phyloP scores from a whole-genome alignment of 768 basidiomycete species.

The Suillus clintonianus region DNA sequence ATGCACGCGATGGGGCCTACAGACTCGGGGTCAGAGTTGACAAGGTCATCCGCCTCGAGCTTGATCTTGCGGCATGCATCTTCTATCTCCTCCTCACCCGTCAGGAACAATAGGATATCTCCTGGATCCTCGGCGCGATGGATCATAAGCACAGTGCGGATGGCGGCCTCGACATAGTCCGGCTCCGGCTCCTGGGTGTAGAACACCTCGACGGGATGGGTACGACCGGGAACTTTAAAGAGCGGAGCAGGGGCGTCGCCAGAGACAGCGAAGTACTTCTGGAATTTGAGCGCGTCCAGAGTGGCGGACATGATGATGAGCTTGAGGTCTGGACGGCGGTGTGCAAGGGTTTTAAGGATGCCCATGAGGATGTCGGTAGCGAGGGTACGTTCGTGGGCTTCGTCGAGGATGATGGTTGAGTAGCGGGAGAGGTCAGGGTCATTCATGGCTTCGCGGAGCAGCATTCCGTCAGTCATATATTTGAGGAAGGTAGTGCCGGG shows the following conservation, averaged over 20 bases:
- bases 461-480: conserved; percentile 99
- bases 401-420: conserved; percentile 98
- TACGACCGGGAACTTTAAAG: conserved; percentile 90
- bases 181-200: conserved; percentile 93
- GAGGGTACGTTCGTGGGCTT: conserved; percentile 97
- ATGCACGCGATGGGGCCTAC: conserved; percentile 90
- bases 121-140: conserved; percentile 94
- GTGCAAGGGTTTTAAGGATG: conserved; percentile 84
- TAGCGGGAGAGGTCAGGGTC: conserved; percentile 88
- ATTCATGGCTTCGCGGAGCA: conserved; percentile 98
- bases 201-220: conserved; percentile 95
- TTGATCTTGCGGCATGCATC: conserved; percentile 95
- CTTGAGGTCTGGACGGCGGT: conserved; percentile 84
- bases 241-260: conserved; percentile 57
- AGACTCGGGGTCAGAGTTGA: conserved; percentile 66
- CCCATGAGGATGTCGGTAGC: conserved; percentile 99
- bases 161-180: conserved; percentile 97
- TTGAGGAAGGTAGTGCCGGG: conserved; percentile 96
- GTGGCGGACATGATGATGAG: conserved; percentile 99
- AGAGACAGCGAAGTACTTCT: conserved; percentile 81
- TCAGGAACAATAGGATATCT: conserved; percentile 92
- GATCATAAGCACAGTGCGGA: conserved; percentile 96
- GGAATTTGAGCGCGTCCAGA: conserved; percentile 94
- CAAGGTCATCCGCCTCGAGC: conserved; percentile 83
- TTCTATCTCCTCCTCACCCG: conserved; percentile 98